Base-by-base conservation (phyloP, 768 basidiomycete species). In the Porphyrellus cyaneotinctus region DNA sequence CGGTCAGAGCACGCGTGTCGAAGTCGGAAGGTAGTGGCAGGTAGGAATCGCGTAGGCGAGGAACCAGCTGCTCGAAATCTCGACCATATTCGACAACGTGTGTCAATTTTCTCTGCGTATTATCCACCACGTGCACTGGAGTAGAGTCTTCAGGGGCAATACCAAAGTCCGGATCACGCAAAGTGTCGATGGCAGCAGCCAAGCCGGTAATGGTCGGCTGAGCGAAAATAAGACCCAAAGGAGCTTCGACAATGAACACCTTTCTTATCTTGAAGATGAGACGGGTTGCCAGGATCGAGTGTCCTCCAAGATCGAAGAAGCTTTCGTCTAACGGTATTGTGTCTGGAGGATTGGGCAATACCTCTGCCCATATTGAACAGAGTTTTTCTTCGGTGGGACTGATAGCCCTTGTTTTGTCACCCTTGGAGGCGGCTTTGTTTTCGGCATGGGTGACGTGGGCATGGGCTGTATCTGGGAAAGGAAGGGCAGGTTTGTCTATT, bases 301-400 rank as follows among this genome's bases (percentile, higher is more conserved):
- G 97, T 8, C 97, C 97, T 43, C 97, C 97, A 38, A 98, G 80
- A 67, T 99, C 95, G 73, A 97, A 98, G 81, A 99, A 99, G 68
- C 83, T 91, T 64, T 98, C 95, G 66, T 97, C 88, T 11, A 88
- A 67, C 6, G 93, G 88, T 43, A 99, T 83, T 1, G 85, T 80
- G 9, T 80, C 75, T 0, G 91, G 85, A 6, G 90, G 77, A 47
- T 83, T 85, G 18, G 92, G 90, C 15, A 99, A 79, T 39, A 98
- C 80, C 46, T 67, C 75, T 1, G 82, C 67, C 95, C 95, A 99
- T 60, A 99, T 85, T n/a, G 75, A 76, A 58, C 85, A 85, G 66
- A 99, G 81, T 3, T 80, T 84, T 61, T 84, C 75, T 70, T 95
- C 90, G 0, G 92, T 95, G 0, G 88, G 73, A 17, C 75, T 83